Percentiles rank a stretch among this genome's conserved stretches.
Conservation (phyloP, 306 rosid genomes). For the Argentina anserina region DNA sequence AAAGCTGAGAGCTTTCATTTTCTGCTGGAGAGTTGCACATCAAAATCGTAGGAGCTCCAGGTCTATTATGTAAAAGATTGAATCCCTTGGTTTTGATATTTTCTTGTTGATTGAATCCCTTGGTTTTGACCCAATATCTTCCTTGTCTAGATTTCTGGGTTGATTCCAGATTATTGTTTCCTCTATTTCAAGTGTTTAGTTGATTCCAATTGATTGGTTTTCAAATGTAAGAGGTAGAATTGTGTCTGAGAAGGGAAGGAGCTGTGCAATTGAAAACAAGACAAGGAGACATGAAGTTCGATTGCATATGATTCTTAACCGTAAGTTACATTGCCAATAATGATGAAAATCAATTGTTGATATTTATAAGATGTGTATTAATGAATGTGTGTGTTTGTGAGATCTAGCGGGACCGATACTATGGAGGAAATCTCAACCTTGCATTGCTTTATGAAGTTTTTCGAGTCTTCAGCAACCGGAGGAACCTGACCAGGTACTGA, state of each 20-base stretch:
- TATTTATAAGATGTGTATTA: background rate
- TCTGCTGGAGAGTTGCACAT: background rate
- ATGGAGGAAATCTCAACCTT: conserved; percentile 16
- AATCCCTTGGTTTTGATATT: background rate
- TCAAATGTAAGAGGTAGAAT: conserved; percentile 36
- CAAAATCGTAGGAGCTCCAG: background rate
- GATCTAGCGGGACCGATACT: background rate
- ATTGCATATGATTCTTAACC: background rate
- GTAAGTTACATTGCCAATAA: background rate
- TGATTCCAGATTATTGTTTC: background rate
- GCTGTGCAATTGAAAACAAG: conserved; percentile 37
- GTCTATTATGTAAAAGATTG: background rate
- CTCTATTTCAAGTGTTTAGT: background rate
- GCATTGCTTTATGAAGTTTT: conserved; percentile 28
- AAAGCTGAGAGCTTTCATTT: background rate
- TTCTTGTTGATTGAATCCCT: background rate
- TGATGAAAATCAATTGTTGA: background rate
- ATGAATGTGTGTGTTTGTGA: background rate
- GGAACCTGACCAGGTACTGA: conserved; percentile 29
- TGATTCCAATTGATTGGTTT: conserved; percentile 10
- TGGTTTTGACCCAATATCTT: conserved; percentile 44
- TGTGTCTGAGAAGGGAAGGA: conserved; percentile 38
- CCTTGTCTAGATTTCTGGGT: conserved; percentile 37
- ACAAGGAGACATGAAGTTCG: conserved; percentile 29
- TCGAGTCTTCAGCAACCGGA: conserved; percentile 29